Conservation (phyloP, 78 protist species). For the Speleostelium caveatum region DNA sequence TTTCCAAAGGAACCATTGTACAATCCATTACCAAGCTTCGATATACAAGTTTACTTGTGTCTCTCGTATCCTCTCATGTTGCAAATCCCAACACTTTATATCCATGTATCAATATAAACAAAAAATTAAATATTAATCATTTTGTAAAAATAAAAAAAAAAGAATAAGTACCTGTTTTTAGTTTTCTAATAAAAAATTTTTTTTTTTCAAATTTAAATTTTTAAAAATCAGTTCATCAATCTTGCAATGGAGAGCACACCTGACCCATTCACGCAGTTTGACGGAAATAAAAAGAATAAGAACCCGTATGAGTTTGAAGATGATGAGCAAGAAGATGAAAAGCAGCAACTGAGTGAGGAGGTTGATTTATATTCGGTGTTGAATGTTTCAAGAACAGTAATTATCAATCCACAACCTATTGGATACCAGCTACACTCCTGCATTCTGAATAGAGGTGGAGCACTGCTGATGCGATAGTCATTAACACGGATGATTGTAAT, state of each 20-base stretch:
- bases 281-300: neutral
- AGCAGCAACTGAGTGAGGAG: neutral
- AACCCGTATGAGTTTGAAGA: neutral
- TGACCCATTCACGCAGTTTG: neutral
- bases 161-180: neutral
- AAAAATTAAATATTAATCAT: too few species aligned
- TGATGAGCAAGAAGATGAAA: neutral
- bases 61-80: too few species aligned
- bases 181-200: neutral
- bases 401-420: neutral
- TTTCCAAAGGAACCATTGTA: too few species aligned
- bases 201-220: neutral
- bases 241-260: neutral
- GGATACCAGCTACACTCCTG: neutral
- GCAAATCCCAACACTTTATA: too few species aligned
- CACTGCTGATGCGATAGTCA: neutral
- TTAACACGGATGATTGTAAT: neutral
- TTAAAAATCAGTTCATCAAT: neutral
- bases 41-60: too few species aligned
- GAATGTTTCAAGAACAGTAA: conserved; percentile 64
- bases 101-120: too few species aligned
- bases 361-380: conserved; percentile 53
- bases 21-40: too few species aligned
- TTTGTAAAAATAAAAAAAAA: conserved; percentile 18
- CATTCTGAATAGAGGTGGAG: neutral